Percentiles rank a stretch among this genome's conserved stretches.
Conservation (phyloP, 306 rosid species). For the Chamaecrista fasciculata region DNA sequence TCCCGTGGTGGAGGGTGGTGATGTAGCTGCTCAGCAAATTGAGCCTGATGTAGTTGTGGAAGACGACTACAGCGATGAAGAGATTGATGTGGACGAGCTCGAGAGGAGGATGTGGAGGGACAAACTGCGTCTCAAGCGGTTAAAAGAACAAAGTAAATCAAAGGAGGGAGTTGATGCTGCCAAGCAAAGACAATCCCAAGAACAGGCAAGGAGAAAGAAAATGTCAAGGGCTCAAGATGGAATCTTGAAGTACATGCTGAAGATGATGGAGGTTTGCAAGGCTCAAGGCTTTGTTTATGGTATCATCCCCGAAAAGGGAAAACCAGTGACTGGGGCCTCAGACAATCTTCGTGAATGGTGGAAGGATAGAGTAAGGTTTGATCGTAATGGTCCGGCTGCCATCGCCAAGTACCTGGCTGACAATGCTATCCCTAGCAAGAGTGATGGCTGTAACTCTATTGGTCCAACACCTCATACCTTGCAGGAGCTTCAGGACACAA, state of each 20-base stretch:
- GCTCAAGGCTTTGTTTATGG: conserved; percentile 94
- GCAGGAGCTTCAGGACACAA: conserved; percentile 85
- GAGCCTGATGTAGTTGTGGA: conserved; percentile 51
- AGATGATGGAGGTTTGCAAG: conserved; percentile 91
- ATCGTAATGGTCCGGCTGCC: conserved; percentile 89
- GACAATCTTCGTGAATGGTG: conserved; percentile 96
- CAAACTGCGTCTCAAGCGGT: conserved; percentile 55
- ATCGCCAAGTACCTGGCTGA: conserved; percentile 73
- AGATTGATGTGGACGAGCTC: conserved; percentile 62
- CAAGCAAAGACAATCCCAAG: conserved; percentile 70
- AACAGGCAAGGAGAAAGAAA: conserved; percentile 86
- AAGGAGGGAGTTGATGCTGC: conserved; percentile 61
- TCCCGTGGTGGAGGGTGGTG: conserved; percentile 51
- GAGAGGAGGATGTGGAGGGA: conserved; percentile 83
- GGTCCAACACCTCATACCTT: conserved; percentile 77
- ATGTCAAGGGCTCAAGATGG: conserved; percentile 94
- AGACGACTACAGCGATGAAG: conserved; percentile 69
- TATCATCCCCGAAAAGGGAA: conserved; percentile 84
- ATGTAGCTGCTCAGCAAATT: conserved; percentile 33
- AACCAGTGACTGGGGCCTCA: conserved; percentile 80
- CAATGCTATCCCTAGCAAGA: conserved; percentile 51
- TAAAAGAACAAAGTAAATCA: conserved; percentile 56
- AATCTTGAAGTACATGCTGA: conserved; percentile 80
- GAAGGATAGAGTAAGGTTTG: conserved; percentile 89
- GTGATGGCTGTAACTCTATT: conserved; percentile 52